Evolutionary conservation across 2,329 filamentous ascomycete species (phyloP), one percentile per base, ranked within the genome.

Genomic region (Epichloe hybrida): DNA sequence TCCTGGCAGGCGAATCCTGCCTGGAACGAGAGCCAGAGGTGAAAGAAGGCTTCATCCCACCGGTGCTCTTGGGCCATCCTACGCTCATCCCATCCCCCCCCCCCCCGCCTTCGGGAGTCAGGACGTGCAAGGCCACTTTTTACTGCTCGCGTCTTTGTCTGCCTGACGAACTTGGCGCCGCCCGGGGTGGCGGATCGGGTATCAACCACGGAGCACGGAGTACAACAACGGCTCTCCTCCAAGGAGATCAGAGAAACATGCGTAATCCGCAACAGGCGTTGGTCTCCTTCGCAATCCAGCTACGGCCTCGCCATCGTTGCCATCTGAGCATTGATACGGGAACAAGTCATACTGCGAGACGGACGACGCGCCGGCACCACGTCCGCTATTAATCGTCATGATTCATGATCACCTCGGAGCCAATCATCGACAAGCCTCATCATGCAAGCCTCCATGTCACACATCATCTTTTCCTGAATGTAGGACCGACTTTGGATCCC

Each of bases 121-220:
- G 27, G 27, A 31, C 27, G 7, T 31, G 27, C 27, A 31, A 31
- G 27, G 2, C 27, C 27, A 31, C 27, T 3, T 31, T 31, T 31
- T 17, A 31, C 27, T 31, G 2, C 27, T 8, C 27, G 23, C 27
- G 7, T 49, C 47, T 37, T n/a, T n/a, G n/a, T n/a, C 17, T 17
- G 47, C 51, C 51, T 38, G 40, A 50, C 21, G 23, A 34, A 20
- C 44, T 41, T 42, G 15, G 7, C 20, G 17, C 40, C 15, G 40
- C 44, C 51, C 23, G 35, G 48, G 48, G 17, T 52, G 51, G 48
- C 51, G 48, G 34, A 48, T 53, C 42, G 51, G 51, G 51, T 48
- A 50, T 44, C 48, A 50, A 49, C 44, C 27, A 43, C 15, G 23
- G 2, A 23, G 5, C 2, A 23, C 36, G 23, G 23, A 27, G 23